phyloP scores from a whole-genome alignment of 2,329 filamentous ascomycete species.

The Verticillium dahliae region DNA sequence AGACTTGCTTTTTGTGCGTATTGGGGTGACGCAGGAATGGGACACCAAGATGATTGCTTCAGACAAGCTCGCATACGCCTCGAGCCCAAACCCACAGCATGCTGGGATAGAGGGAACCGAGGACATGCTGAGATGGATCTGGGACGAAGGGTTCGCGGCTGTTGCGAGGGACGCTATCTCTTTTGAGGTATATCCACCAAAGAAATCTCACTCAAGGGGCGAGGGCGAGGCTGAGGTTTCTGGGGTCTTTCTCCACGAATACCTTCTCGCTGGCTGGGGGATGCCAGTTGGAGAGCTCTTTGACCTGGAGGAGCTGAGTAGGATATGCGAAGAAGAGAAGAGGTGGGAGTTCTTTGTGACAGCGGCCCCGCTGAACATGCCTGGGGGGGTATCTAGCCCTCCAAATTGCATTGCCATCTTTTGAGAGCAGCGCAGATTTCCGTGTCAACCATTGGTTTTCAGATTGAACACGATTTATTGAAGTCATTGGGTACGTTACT shows the following conservation, averaged over 20 bases:
- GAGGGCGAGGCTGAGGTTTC: slow-evolving; percentile 6
- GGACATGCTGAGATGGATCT: slow-evolving; percentile 35
- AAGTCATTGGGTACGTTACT: slow-evolving; percentile 17
- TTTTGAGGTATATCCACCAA: slow-evolving; percentile 34
- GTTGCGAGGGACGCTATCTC: slow-evolving; percentile 35
- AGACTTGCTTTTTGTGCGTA: slow-evolving; percentile 43
- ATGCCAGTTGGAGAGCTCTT: slow-evolving; percentile 31
- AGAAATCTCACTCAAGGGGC: slow-evolving; percentile 20
- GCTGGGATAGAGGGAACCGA: slow-evolving; percentile 31
- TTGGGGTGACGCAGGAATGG: slow-evolving; percentile 23
- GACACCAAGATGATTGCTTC: slow-evolving; percentile 20
- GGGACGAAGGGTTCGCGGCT: slow-evolving; percentile 37
- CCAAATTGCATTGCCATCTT: slow-evolving; percentile 37
- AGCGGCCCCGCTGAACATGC: slow-evolving; percentile 39
- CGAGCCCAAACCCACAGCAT: slow-evolving; percentile 22
- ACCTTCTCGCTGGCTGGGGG: slow-evolving; percentile 41
- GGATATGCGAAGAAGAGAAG: slow-evolving; percentile 45
- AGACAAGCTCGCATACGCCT: slow-evolving; percentile 41
- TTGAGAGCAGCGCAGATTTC: slow-evolving; percentile 8
- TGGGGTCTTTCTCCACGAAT: slow-evolving; percentile 34
- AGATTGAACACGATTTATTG: background rate
- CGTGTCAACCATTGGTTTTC: background rate
- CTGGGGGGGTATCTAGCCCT: slow-evolving; percentile 36
- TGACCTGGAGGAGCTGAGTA: slow-evolving; percentile 23
- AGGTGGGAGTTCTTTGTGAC: slow-evolving; percentile 44